Evolutionary conservation across 768 basidiomycete genomes (phyloP).

Genomic region (Gymnopilus dilepis): DNA sequence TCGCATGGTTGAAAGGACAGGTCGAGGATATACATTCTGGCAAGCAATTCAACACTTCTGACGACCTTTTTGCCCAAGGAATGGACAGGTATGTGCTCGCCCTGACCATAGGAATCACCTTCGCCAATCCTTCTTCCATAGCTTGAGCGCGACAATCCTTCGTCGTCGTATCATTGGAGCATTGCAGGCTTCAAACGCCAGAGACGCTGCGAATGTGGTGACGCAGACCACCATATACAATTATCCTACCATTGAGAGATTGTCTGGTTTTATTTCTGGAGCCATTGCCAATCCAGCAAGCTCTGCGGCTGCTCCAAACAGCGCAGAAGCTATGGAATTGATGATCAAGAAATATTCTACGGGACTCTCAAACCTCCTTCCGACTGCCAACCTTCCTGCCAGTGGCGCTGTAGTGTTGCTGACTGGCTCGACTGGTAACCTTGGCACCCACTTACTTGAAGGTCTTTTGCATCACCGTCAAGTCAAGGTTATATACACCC

Average conservation of each 20-base stretch:
- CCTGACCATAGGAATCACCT: not conserved
- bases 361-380: not conserved
- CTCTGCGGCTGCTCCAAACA: constrained; percentile 8
- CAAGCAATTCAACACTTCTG: constrained; percentile 3
- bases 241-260: constrained; percentile 23
- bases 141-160: constrained; percentile 29
- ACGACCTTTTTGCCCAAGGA: constrained; percentile 28
- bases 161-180: constrained; percentile 26
- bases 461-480: constrained; percentile 29
- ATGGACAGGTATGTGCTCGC: constrained; percentile 23
- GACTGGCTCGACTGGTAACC: constrained; percentile 48
- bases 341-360: constrained; percentile 13
- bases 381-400: not conserved
- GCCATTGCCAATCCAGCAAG: constrained; percentile 17
- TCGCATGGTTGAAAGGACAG: constrained; percentile 23
- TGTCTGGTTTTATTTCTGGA: constrained; percentile 21
- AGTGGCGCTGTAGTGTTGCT: constrained; percentile 34
- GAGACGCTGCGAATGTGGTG: constrained; percentile 18
- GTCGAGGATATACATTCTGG: constrained; percentile 20
- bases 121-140: not conserved
- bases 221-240: constrained; percentile 26
- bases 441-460: constrained; percentile 43
- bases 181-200: constrained; percentile 15
- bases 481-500: constrained; percentile 35
- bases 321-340: constrained; percentile 21